phyloP scores from a whole-genome alignment of 495 filamentous ascomycete species.

The Amorphotheca resinae region DNA sequence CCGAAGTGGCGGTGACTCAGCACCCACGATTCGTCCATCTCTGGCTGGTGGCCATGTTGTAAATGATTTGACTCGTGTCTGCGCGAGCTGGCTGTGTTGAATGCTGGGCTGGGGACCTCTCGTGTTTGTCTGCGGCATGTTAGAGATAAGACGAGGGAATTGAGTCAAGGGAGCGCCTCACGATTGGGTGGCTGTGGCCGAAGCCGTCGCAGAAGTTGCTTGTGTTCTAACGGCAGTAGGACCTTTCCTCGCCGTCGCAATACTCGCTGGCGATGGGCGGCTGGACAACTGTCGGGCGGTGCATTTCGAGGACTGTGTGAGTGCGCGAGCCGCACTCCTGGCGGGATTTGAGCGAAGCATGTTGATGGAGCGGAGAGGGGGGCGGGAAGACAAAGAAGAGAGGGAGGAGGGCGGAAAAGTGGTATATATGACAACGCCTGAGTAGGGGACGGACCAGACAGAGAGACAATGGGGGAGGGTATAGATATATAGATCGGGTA shows the following conservation, averaged over 20 bases:
- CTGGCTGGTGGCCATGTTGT: constrained; percentile 45
- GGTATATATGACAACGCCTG: no score
- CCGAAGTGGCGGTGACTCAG: constrained; percentile 13
- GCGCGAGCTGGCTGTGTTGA: constrained; percentile 20
- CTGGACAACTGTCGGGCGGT: constrained; percentile 9
- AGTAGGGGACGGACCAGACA: no score
- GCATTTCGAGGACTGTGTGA: constrained; percentile 12
- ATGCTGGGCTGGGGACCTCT: constrained; percentile 18
- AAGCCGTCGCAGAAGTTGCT: constrained; percentile 16
- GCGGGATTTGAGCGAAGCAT: constrained; percentile 23
- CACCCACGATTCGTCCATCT: constrained; percentile 66
- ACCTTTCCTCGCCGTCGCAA: constrained; percentile 12
- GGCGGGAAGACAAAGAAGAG: background rate
- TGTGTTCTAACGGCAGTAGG: constrained; percentile 11
- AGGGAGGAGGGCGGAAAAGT: background rate
- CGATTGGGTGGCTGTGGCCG: no score
- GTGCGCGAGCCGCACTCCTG: constrained; percentile 12
- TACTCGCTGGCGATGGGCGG: constrained; percentile 6
- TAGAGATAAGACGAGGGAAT: no score
- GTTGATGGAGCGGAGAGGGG: constrained; percentile 3
- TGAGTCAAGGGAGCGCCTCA: no score
- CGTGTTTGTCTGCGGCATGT: constrained; percentile 15
- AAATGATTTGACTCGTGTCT: constrained; percentile 32
- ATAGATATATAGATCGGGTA: no score
- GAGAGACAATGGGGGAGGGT: no score